Percentiles rank a stretch among this genome's conserved stretches.
Evolutionary conservation across 2,329 filamentous ascomycete genomes (phyloP).

Genomic region (Colletotrichum musicola): DNA sequence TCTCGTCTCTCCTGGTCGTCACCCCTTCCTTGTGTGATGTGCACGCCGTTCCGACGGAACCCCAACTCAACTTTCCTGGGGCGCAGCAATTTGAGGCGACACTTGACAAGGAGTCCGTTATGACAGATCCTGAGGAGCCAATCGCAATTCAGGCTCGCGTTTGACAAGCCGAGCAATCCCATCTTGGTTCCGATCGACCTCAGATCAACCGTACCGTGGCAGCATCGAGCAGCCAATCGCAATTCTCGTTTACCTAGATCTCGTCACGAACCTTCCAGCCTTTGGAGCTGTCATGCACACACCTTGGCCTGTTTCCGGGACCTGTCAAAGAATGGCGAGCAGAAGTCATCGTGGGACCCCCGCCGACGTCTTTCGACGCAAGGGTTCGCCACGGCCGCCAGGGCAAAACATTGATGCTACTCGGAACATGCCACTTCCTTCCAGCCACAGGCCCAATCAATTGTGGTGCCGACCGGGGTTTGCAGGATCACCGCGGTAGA

Average conservation of each 20-base stretch:
- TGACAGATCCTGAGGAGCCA: conserved; percentile 47
- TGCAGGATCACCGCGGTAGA: conserved; percentile 36
- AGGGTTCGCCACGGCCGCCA: conserved; percentile 35
- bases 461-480: conserved; percentile 30
- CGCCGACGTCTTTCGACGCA: conserved; percentile 19
- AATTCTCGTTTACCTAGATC: conserved; percentile 38
- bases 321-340: conserved; percentile 36
- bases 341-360: conserved; percentile 24
- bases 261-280: conserved; percentile 35
- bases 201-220: conserved; percentile 40
- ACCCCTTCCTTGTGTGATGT: conserved; percentile 33
- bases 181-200: conserved; percentile 41
- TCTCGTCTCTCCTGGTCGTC: conserved; percentile 35
- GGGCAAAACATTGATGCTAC: conserved; percentile 40
- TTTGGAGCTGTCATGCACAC: conserved; percentile 35
- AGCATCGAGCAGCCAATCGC: conserved; percentile 44
- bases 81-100: conserved; percentile 40
- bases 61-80: conserved; percentile 37
- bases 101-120: conserved; percentile 43
- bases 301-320: conserved; percentile 35
- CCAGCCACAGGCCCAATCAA: conserved; percentile 35
- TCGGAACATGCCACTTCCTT: conserved; percentile 39
- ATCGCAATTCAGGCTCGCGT: conserved; percentile 48
- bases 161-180: conserved; percentile 43
- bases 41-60: conserved; percentile 37